Evolutionary conservation across 208 protist genomes (phyloP), one percentile per base, ranked within the genome.

Genomic region (Trypanosomatidae sp.): DNA sequence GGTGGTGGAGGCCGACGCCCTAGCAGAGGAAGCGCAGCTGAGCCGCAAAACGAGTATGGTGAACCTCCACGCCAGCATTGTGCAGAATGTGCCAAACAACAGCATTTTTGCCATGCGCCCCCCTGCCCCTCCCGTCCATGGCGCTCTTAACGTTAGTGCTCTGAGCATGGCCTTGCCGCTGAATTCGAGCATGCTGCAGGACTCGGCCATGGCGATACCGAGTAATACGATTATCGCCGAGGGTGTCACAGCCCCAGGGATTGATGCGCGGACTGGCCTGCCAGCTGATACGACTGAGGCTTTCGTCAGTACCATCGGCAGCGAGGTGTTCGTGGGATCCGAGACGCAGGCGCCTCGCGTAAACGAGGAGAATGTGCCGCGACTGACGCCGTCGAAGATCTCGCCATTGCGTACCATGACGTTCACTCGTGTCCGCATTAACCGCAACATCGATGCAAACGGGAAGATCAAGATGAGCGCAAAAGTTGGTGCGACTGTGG

Each of bases 391-490:
- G 47, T 76, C 75, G 12, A 86, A 86, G 62, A 80, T 91, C 28
- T 86, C 80, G 6, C 86, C 86, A 13, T 82, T 76, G 36, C 73
- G 76, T 28, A 91, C 86, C 25, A 81, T 91, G 80, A 86, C 83
- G 17, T 86, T 80, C 83, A 91, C 86, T 3, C 83, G 83, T 25
- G 86, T 91, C 25, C 82, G 86, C 52, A 84, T 91, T 60, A 91
- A 91, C 74, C 82, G 86, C 33, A 87, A 84, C 81, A 74, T 91
- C 50, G 80, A 88, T 69, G 80, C 73, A 9, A 83, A 84, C 71
- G 86, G 86, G 36, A 88, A 87, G 66, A 86, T 91, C 53, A 80
- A 78, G 33, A 83, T 84, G 81, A 77, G 28, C 52, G 82, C 78
- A 25, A 87, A 86, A 65, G 84, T 88, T 19, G 81, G 77, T 22